Base-by-base conservation (phyloP, 2,329 filamentous ascomycete species). In the Aotearoamyces nothofagi region DNA sequence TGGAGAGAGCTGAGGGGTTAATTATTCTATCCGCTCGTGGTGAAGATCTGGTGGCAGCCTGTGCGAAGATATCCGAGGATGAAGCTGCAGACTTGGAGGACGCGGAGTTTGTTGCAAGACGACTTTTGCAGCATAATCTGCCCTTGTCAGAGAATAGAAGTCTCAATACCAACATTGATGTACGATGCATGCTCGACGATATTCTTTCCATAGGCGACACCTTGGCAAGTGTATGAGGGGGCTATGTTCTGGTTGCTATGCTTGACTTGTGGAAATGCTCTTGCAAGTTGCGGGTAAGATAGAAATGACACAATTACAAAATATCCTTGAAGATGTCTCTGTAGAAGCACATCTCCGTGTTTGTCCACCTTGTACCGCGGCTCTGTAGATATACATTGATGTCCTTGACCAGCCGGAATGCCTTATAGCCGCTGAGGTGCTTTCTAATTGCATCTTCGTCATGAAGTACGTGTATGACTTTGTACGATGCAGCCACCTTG, bases 1-100 rank as follows among this genome's bases (percentile, higher is more conserved):
- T 94, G 5, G 57, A 76, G 10, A 69, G 86, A 31, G 84, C 87
- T 0, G 76, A 83, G 38, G 66, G 75, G 5, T 62, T 98, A 19
- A 69, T 78, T 13, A 51, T 69, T 5, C 57, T 90, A 10, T 60
- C 78, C 17, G 68, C 70, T 10, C 68, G 63, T 28, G 80, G 83
- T 5, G 78, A 87, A 44, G 80, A 92, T 49, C 58, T 96, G 2
- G 67, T 77, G 5, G 64, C 70, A 16, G 68, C 73, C 12, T 93
- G 80, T 51, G 69, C 78, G 4, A 63, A 61, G 24, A 56, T 92
- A 38, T 71, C 73, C 0, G 54, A 59, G 1, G 56, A 59, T 4
- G 82, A 93, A 43, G 61, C 63, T 29, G 51, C 55, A n/a, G 66
- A 69, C 20, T 58, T 94, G n/a, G 63, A 73, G 40, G 56, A 67